Conservation (phyloP, 208 protist genomes). For the Leishmania turanica region DNA sequence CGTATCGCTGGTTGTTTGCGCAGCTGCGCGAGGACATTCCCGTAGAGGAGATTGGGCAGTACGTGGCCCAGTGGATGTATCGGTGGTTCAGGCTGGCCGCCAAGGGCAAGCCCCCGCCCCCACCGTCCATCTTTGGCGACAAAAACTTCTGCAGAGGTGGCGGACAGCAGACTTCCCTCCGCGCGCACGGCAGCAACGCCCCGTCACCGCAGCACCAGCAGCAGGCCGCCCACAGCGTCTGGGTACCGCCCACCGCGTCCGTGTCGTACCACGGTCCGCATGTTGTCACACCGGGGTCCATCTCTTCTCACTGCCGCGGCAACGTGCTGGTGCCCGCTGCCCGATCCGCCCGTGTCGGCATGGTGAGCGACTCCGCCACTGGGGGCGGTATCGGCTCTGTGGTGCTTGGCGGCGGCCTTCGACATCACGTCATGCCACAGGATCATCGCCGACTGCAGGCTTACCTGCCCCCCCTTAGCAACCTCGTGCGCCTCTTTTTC, state of each 20-base stretch:
- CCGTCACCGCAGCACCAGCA: conserved; percentile 2
- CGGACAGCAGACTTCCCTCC: neutral
- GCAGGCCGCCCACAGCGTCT: conserved; percentile 1
- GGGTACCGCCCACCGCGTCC: conserved; percentile 9
- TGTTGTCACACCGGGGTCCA: conserved; percentile 26
- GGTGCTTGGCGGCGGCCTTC: conserved; percentile 14
- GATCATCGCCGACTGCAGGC: conserved; percentile 29
- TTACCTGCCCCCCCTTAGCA: conserved; percentile 50
- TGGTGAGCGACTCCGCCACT: conserved; percentile 4
- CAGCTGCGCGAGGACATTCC: conserved; percentile 50
- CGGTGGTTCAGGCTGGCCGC: conserved; percentile 37
- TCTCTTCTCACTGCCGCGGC: conserved; percentile 27
- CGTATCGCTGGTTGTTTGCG: conserved; percentile 58
- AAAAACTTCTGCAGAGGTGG: neutral
- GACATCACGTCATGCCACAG: conserved; percentile 26
- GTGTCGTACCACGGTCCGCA: conserved; percentile 21
- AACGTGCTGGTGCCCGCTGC: conserved; percentile 22
- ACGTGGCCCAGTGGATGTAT: conserved; percentile 48
- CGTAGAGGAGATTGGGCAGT: conserved; percentile 63
- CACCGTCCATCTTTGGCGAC: conserved; percentile 23
- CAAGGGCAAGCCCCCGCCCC: conserved; percentile 22
- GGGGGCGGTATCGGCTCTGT: neutral
- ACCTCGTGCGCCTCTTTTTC: conserved; percentile 53
- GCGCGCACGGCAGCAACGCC: conserved; percentile 4
- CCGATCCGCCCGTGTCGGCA: conserved; percentile 16